Percentiles rank a stretch among this genome's conserved stretches.
Conservation (phyloP, 345 rosid species). For the Eucalyptus albens region DNA sequence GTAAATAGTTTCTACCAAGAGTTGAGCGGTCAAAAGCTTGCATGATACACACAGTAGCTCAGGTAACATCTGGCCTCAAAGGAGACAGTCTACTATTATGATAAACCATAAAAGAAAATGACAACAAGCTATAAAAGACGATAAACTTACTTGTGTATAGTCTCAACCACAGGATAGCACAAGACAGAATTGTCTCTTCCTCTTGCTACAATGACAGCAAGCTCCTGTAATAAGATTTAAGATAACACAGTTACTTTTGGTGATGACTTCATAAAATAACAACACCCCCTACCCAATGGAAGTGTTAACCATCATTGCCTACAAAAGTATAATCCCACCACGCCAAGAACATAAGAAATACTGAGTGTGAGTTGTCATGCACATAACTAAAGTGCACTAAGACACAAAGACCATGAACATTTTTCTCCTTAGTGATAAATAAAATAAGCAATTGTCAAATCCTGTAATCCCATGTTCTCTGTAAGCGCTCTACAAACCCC, state of each 20-base stretch:
- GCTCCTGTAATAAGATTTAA: conserved; percentile 31
- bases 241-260: background rate
- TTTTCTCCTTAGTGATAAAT: background rate
- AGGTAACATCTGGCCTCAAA: background rate
- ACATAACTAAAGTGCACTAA: background rate
- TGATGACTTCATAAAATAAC: background rate
- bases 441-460: background rate
- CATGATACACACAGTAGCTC: background rate
- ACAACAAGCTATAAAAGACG: background rate
- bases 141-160: conserved; percentile 65
- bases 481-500: background rate
- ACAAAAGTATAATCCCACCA: background rate
- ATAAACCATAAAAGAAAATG: background rate
- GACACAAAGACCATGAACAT: fast-evolving
- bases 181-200: conserved; percentile 73
- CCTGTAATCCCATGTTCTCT: background rate
- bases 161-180: conserved; percentile 92
- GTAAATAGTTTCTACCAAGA: background rate
- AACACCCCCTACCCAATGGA: background rate
- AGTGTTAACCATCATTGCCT: background rate
- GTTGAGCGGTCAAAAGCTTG: background rate
- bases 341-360: background rate
- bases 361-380: background rate
- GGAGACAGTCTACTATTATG: background rate
- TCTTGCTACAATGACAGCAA: conserved; percentile 92